These are phyloP conservation scores for Bolboschoenus planiculmis DNA, from an alignment of 176 grass and related monocot genomes.

Conservation along the genomic window DNA sequence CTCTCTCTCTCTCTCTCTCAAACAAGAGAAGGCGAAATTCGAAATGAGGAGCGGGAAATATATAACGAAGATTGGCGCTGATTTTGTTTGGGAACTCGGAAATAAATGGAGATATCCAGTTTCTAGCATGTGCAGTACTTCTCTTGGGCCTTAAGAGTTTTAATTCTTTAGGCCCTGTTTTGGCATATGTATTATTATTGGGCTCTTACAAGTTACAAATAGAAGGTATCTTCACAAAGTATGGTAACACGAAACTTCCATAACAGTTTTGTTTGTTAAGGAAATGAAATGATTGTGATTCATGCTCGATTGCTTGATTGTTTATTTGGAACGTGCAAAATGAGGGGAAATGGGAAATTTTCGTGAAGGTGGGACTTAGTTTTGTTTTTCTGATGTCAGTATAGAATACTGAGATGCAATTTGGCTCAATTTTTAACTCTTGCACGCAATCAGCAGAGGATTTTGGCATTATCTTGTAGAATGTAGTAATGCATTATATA, in stretches of 20 bases:
- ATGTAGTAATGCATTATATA: no score
- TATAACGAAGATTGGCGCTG: background rate
- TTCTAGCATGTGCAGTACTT: no score
- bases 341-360: background rate
- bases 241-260: no score
- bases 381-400: no score
- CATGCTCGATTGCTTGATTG: no score
- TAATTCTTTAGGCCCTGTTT: background rate
- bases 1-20: background rate
- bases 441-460: no score
- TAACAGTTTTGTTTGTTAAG: background rate
- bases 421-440: no score
- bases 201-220: background rate
- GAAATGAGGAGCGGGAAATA: background rate
- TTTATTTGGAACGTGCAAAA: background rate
- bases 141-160: background rate
- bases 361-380: no score
- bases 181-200: background rate
- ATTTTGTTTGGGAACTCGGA: background rate
- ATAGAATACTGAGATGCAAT: no score
- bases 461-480: no score
- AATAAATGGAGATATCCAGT: background rate
- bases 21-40: background rate
- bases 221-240: no score
- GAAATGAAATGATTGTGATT: background rate